Conservation (phyloP, 345 rosid genomes). For the Odontarrhena argentea region DNA sequence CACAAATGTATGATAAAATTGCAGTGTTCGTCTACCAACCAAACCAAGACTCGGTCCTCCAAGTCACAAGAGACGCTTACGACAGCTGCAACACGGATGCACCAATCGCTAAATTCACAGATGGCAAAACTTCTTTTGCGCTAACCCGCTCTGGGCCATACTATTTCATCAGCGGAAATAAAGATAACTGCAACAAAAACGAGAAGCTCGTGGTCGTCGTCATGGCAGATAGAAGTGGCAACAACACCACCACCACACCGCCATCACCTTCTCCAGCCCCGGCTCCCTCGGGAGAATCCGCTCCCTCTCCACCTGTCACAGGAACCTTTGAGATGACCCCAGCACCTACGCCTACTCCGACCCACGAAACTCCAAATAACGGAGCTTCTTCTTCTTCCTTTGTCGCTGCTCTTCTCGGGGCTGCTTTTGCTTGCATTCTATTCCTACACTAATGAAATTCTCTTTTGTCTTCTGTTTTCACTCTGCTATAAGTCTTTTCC, state of each 20-base stretch:
- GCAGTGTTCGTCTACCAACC: conserved; percentile 67
- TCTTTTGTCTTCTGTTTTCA: conserved; percentile 14
- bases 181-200: conserved; percentile 64
- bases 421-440: conserved; percentile 52
- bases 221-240: conserved; percentile 65
- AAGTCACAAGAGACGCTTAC: conserved; percentile 61
- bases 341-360: conserved; percentile 54
- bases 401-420: conserved; percentile 50
- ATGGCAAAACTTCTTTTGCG: conserved; percentile 61
- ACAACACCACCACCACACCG: conserved; percentile 38
- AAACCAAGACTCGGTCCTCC: conserved; percentile 68
- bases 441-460: conserved; percentile 41
- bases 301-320: conserved; percentile 56
- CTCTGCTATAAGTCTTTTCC: conserved; percentile 23
- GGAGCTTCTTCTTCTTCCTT: conserved; percentile 46
- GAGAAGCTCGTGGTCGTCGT: conserved; percentile 66
- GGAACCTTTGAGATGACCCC: conserved; percentile 50
- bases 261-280: conserved; percentile 48
- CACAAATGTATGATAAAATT: not conserved
- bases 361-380: conserved; percentile 35
- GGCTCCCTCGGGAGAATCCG: conserved; percentile 51
- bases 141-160: conserved; percentile 60
- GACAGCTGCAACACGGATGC: conserved; percentile 54
- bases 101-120: conserved; percentile 43
- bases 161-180: conserved; percentile 82